Evolutionary conservation across 768 basidiomycete genomes (phyloP).

Genomic region (Mycena sanguinolenta): DNA sequence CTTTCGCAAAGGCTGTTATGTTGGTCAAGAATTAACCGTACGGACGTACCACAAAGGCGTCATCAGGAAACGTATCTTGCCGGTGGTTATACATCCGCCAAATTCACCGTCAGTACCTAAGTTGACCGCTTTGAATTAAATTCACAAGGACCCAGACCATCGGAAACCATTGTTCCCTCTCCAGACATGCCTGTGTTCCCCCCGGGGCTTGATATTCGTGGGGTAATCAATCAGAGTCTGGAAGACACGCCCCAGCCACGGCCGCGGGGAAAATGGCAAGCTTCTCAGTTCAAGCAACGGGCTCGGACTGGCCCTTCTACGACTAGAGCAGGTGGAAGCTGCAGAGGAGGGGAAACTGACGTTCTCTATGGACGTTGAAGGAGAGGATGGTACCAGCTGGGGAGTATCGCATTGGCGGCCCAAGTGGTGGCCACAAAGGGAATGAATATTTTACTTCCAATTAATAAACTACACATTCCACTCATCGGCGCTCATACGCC

Average conservation of each 20-base stretch:
- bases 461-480: neutral
- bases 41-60: constrained; percentile 96
- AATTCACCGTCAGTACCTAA: constrained; percentile 48
- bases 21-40: constrained; percentile 97
- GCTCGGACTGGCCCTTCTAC: constrained; percentile 83
- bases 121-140: neutral
- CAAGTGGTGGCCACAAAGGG: constrained; percentile 66
- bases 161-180: constrained; percentile 30
- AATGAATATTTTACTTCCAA: constrained; percentile 29
- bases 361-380: constrained; percentile 53
- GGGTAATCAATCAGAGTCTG: constrained; percentile 36
- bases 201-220: constrained; percentile 55
- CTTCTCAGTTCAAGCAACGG: constrained; percentile 72
- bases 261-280: constrained; percentile 81
- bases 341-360: constrained; percentile 60
- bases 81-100: constrained; percentile 70
- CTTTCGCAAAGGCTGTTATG: constrained; percentile 97
- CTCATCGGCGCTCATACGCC: constrained; percentile 13
- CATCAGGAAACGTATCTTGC: constrained; percentile 90
- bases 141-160: constrained; percentile 30
- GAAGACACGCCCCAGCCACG: constrained; percentile 58
- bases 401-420: constrained; percentile 78
- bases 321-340: constrained; percentile 80
- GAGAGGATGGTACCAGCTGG: constrained; percentile 50
- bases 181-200: constrained; percentile 44